These are phyloP conservation scores for Blastocystis sp. DNA, from an alignment of 352 stramenopile genomes.

Conservation along the genomic window DNA sequence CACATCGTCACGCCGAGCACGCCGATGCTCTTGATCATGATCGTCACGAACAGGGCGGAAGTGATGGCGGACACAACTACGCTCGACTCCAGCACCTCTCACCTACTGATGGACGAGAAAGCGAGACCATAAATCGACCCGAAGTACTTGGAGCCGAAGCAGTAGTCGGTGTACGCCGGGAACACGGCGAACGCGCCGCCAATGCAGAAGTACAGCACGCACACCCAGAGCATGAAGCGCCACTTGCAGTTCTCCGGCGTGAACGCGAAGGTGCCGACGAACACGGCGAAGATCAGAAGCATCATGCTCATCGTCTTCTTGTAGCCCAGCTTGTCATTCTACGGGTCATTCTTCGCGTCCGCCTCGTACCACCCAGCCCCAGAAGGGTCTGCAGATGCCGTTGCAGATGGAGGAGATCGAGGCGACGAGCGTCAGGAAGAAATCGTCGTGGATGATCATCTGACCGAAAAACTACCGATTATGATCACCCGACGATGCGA, in stretches of 20 bases:
- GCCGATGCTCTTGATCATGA: conserved; percentile 48
- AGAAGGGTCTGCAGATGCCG: conserved; percentile 61
- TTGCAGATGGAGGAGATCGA: conserved; percentile 71
- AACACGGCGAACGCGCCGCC: conserved; percentile 61
- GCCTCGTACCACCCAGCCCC: conserved; percentile 39
- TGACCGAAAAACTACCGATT: conserved; percentile 56
- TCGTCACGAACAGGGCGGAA: conserved; percentile 32
- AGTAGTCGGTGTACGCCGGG: conserved; percentile 15
- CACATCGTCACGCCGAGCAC: conserved; percentile 62
- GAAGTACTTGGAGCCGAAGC: conserved; percentile 66
- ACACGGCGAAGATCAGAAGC: background rate
- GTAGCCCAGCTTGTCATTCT: conserved; percentile 66
- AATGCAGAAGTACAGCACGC: conserved; percentile 55
- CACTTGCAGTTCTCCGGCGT: background rate
- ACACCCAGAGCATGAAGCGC: conserved; percentile 69
- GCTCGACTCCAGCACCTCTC: background rate
- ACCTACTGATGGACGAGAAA: conserved; percentile 53
- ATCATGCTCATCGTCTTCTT: conserved; percentile 69
- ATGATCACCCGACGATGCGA: background rate
- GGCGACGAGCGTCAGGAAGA: conserved; percentile 29
- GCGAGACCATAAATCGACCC: conserved; percentile 63
- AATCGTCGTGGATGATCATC: conserved; percentile 56
- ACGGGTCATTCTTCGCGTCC: background rate
- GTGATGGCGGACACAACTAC: conserved; percentile 48
- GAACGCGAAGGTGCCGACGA: conserved; percentile 54